These are phyloP conservation scores for Exidia glandulosa DNA, from an alignment of 768 basidiomycete genomes.

Conservation along the genomic window DNA sequence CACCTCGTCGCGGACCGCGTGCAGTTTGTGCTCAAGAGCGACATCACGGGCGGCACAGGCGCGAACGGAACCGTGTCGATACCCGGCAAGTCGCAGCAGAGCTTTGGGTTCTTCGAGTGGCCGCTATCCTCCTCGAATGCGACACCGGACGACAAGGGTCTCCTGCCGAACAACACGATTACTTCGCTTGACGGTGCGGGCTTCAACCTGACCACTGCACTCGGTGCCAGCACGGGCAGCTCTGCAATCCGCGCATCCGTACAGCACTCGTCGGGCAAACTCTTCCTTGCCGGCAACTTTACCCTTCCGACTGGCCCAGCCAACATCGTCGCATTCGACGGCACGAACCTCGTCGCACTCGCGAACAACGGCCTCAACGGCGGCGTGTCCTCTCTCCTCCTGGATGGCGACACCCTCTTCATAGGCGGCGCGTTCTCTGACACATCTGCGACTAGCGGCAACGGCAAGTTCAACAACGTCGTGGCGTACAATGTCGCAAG, in stretches of 20 bases:
- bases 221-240: slow-evolving; percentile 37
- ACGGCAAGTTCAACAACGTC: slow-evolving; percentile 44
- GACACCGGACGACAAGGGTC: slow-evolving; percentile 46
- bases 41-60: slow-evolving; percentile 30
- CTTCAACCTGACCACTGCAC: slow-evolving; percentile 46
- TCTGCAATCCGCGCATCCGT: slow-evolving; percentile 33
- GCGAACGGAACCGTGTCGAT: slow-evolving; percentile 21
- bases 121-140: slow-evolving; percentile 35
- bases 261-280: slow-evolving; percentile 51
- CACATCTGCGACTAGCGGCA: slow-evolving; percentile 42
- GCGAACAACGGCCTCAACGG: slow-evolving; percentile 70
- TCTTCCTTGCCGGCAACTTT: slow-evolving; percentile 76
- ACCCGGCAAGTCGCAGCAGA: slow-evolving; percentile 27
- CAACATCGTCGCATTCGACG: slow-evolving; percentile 66
- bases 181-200: slow-evolving; percentile 58
- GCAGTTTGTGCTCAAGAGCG: slow-evolving; percentile 64
- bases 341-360: slow-evolving; percentile 41
- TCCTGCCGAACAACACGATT: slow-evolving; percentile 56
- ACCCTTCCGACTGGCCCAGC: slow-evolving; percentile 42
- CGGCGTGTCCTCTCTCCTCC: slow-evolving; percentile 53
- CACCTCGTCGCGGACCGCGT: slow-evolving; percentile 79
- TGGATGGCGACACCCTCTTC: slow-evolving; percentile 55
- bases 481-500: slow-evolving; percentile 59
- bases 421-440: slow-evolving; percentile 85
- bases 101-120: slow-evolving; percentile 91